Evolutionary conservation across 495 filamentous ascomycete species (phyloP).

Genomic region (Penicillium samsonianum): DNA sequence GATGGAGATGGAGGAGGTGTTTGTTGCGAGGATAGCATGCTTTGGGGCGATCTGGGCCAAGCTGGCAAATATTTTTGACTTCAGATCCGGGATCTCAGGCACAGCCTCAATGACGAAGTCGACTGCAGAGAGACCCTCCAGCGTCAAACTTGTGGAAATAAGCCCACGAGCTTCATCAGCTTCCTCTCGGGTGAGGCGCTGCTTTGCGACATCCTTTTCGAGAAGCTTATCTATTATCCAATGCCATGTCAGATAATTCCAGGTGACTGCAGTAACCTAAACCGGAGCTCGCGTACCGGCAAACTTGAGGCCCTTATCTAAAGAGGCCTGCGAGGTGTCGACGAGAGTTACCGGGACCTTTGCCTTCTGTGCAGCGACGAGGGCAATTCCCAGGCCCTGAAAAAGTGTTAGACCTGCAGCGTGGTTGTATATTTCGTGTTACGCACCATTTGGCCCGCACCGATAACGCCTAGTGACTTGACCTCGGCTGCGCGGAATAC

Average conservation of each 20-base stretch:
- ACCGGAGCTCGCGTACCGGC: constrained; percentile 57
- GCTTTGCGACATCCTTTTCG: constrained; percentile 85
- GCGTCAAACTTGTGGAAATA: constrained; percentile 66
- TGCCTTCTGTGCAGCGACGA: constrained; percentile 88
- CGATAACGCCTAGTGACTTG: constrained; percentile 87
- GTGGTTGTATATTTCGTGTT: not conserved
- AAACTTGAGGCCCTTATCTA: constrained; percentile 90
- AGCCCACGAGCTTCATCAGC: constrained; percentile 69
- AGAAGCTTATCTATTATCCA: constrained; percentile 74
- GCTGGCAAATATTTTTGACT: constrained; percentile 81
- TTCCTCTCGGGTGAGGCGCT: constrained; percentile 74
- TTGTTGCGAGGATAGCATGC: constrained; percentile 91
- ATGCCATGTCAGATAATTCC: not conserved
- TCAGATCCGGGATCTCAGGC: constrained; percentile 86
- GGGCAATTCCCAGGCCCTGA: constrained; percentile 92
- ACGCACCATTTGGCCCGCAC: constrained; percentile 93
- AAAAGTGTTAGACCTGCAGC: constrained; percentile 22
- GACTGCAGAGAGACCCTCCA: constrained; percentile 78
- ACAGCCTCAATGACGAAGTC: constrained; percentile 99
- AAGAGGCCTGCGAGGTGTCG: constrained; percentile 79
- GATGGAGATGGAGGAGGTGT: constrained; percentile 96
- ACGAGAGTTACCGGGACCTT: constrained; percentile 82
- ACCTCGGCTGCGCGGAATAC: constrained; percentile 66
- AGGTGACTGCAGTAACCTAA: not conserved
- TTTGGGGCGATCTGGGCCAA: constrained; percentile 82